Conservation (phyloP, 2,329 filamentous ascomycete species). For the Fusarium staphyleae region DNA sequence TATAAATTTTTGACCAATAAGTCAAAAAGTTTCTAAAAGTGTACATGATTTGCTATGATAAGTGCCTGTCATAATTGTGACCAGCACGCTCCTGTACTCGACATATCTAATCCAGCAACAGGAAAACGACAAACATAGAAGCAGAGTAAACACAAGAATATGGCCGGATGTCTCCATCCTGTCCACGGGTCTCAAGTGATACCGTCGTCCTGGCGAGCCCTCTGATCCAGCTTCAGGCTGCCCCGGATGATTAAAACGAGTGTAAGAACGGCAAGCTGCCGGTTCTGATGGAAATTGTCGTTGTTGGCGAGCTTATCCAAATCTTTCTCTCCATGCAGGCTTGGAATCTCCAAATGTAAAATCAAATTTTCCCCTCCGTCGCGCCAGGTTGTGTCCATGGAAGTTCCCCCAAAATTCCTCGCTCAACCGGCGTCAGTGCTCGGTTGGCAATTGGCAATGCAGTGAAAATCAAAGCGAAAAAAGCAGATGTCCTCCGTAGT, state of each 20-base stretch:
- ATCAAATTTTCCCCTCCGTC: conserved; percentile 29
- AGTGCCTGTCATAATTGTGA: conserved; percentile 42
- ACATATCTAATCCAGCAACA: conserved; percentile 40
- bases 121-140: conserved; percentile 45
- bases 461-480: conserved; percentile 34
- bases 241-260: conserved; percentile 59
- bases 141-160: conserved; percentile 50
- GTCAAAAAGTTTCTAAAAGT: conserved; percentile 36
- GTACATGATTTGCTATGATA: conserved; percentile 37
- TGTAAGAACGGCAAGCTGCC: conserved; percentile 55
- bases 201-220: conserved; percentile 43
- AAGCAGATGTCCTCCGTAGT: conserved; percentile 40
- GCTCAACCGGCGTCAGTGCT: conserved; percentile 28
- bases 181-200: conserved; percentile 40
- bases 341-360: conserved; percentile 24
- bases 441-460: conserved; percentile 31
- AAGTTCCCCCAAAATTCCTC: conserved; percentile 31
- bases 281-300: conserved; percentile 36
- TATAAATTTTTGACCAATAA: conserved; percentile 39
- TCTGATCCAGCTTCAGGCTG: conserved; percentile 48
- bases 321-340: conserved; percentile 24
- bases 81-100: conserved; percentile 44
- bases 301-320: conserved; percentile 38
- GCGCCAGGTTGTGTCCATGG: conserved; percentile 34
- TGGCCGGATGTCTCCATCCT: conserved; percentile 26